Evolutionary conservation across 352 stramenopile species (phyloP).

Genomic region (Phytopythium delawarense): DNA sequence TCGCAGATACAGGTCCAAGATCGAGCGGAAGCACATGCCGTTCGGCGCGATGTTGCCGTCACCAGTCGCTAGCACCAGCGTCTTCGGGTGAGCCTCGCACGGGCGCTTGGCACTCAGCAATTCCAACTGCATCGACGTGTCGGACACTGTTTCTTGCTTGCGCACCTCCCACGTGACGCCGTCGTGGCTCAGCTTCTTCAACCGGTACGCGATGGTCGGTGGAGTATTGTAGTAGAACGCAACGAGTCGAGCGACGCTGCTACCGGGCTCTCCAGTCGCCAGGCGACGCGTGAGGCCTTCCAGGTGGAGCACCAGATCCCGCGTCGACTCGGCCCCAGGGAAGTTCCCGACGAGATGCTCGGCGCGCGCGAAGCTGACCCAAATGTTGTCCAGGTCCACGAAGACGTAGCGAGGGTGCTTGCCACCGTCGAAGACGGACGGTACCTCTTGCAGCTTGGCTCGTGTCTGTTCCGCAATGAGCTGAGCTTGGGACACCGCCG

Average conservation of each 20-base stretch:
- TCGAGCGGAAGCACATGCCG: slow-evolving; percentile 5
- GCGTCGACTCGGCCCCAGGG: neutral
- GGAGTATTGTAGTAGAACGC: slow-evolving; percentile 6
- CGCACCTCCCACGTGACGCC: slow-evolving; percentile 3
- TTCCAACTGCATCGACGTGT: slow-evolving; percentile 6
- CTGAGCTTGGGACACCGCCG: neutral
- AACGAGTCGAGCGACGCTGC: slow-evolving; percentile 1
- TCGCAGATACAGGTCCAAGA: slow-evolving; percentile 5
- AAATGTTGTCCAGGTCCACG: slow-evolving; percentile 6
- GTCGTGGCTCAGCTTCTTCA: neutral
- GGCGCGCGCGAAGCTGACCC: neutral
- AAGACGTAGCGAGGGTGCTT: neutral
- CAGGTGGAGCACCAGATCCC: neutral
- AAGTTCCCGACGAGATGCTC: neutral
- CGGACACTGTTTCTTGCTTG: slow-evolving; percentile 2
- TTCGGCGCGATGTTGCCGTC: slow-evolving; percentile 5
- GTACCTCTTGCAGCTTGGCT: neutral
- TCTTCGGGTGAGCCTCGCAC: neutral
- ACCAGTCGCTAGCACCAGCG: slow-evolving; percentile 1
- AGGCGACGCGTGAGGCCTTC: slow-evolving; percentile 1
- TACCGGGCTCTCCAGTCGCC: neutral
- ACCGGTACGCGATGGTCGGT: neutral
- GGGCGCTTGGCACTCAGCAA: slow-evolving; percentile 3
- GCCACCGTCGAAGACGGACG: neutral
- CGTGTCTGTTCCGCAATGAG: neutral